Evolutionary conservation across 768 basidiomycete species (phyloP).

Genomic region (Chalciporus pseudorubinellus): DNA sequence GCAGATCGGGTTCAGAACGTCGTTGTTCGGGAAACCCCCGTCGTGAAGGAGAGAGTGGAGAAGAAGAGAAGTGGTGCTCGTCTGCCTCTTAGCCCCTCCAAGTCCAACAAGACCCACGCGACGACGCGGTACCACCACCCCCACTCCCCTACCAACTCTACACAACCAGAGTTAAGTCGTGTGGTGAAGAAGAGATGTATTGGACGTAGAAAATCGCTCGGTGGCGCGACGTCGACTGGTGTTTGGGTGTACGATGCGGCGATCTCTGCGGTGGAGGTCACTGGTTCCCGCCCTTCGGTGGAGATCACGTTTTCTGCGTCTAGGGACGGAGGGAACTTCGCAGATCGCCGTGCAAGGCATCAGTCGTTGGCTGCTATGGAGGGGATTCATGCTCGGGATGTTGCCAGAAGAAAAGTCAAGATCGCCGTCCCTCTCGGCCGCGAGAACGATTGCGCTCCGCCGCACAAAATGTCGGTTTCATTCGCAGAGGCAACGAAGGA

Average conservation of each 20-base stretch:
- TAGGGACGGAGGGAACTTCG: background rate
- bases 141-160: background rate
- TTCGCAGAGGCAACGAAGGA: background rate
- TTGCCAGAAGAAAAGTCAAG: conserved; percentile 14
- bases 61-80: conserved; percentile 24
- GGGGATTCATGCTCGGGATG: conserved; percentile 8
- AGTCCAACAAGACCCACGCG: conserved; percentile 7
- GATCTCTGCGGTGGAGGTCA: conserved; percentile 41
- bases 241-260: conserved; percentile 54
- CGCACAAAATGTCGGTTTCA: background rate
- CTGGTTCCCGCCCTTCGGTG: conserved; percentile 14
- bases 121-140: background rate
- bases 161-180: conserved; percentile 21
- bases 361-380: conserved; percentile 24
- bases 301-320: conserved; percentile 20
- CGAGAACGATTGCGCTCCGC: background rate
- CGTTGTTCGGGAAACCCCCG: conserved; percentile 7
- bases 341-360: conserved; percentile 20
- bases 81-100: conserved; percentile 23
- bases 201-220: conserved; percentile 47
- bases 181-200: conserved; percentile 57
- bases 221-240: conserved; percentile 30
- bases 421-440: conserved; percentile 17
- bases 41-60: conserved; percentile 14
- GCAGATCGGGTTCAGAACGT: conserved; percentile 34